A percentile compares a stretch with the other conserved stretches of the same genome.
Conservation (phyloP, 2,329 filamentous ascomycete genomes). For the Epichloe gansuensis region DNA sequence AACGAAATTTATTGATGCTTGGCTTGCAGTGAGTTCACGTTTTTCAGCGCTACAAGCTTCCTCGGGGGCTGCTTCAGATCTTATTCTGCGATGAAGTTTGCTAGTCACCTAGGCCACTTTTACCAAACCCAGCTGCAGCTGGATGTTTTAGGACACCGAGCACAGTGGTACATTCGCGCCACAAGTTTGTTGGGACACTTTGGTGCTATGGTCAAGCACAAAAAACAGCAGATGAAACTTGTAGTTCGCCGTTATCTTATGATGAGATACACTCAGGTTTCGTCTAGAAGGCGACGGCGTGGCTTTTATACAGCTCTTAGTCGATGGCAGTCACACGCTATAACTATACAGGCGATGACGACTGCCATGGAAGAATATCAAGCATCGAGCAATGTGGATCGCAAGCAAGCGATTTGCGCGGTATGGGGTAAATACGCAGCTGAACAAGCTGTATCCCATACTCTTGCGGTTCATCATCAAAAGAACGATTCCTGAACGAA, state of each 20-base stretch:
- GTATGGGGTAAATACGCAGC: conserved; percentile 12
- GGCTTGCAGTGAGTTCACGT: conserved; percentile 11
- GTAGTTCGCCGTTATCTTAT: conserved; percentile 22
- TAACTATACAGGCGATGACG: conserved; percentile 6
- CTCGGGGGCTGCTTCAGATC: neutral
- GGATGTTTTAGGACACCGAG: conserved; percentile 13
- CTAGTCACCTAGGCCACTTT: neutral
- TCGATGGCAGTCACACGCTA: conserved; percentile 16
- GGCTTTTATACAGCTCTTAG: conserved; percentile 21
- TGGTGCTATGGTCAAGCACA: conserved; percentile 13
- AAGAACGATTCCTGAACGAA: conserved; percentile 9
- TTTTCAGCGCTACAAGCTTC: neutral
- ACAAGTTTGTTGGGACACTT: conserved; percentile 17
- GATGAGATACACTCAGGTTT: conserved; percentile 23
- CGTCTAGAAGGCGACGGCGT: conserved; percentile 19
- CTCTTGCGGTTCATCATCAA: neutral
- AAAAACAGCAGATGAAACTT: conserved; percentile 16
- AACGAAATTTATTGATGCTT: conserved; percentile 15
- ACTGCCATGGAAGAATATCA: conserved; percentile 10
- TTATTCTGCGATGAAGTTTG: neutral
- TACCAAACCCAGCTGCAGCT: conserved; percentile 8
- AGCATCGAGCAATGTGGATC: conserved; percentile 5
- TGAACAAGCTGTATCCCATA: neutral
- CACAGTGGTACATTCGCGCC: conserved; percentile 20
- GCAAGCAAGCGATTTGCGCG: conserved; percentile 6